Conservation (phyloP, 2,329 filamentous ascomycete species). For the Chaetomium sp. region DNA sequence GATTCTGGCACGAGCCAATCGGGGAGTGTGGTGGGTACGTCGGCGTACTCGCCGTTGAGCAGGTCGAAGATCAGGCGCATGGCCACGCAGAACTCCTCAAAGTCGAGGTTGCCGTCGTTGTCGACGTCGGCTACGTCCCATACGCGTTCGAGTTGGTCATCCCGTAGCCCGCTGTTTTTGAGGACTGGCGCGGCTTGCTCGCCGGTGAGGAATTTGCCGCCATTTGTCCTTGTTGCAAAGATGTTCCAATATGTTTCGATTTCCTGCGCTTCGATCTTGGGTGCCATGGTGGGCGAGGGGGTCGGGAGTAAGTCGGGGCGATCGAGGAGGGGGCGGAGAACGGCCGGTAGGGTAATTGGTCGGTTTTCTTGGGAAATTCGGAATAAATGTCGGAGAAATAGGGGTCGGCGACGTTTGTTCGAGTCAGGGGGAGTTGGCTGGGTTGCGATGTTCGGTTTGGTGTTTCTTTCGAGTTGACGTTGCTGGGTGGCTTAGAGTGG, state of each 20-base stretch:
- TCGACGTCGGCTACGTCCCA: conserved; percentile 98
- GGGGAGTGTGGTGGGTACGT: conserved; percentile 78
- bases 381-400: no score
- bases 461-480: no score
- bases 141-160: conserved; percentile 84
- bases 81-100: conserved; percentile 98
- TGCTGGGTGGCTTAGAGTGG: no score
- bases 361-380: no score
- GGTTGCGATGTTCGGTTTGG: no score
- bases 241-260: conserved; percentile 63
- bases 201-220: conserved; percentile 53
- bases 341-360: not conserved
- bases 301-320: not conserved
- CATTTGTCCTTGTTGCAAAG: conserved; percentile 53
- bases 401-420: no score
- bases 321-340: not conserved
- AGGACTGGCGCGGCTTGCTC: conserved; percentile 56
- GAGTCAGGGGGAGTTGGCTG: no score
- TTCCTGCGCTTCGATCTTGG: conserved; percentile 56
- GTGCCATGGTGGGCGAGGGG: conserved; percentile 26
- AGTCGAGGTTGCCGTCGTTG: conserved; percentile 94
- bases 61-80: conserved; percentile 98
- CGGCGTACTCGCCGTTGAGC: conserved; percentile 87
- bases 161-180: conserved; percentile 56
- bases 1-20: conserved; percentile 97